Evolutionary conservation across 768 basidiomycete species (phyloP).

Genomic region (Leccinum longicurvipes): DNA sequence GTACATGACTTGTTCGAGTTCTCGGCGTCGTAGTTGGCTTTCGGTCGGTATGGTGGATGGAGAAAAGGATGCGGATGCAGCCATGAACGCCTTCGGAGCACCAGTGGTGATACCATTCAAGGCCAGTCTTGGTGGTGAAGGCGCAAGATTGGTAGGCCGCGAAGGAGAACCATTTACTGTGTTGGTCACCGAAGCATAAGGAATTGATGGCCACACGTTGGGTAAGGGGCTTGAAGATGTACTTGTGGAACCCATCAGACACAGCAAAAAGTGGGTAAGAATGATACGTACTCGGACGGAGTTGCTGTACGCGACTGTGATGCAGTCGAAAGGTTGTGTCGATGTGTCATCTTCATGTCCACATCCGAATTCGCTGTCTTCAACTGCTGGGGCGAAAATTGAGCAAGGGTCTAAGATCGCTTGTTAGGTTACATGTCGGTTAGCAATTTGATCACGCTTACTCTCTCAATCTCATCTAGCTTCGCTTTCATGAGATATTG

Average conservation of each 20-base stretch:
- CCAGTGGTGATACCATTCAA: constrained; percentile 67
- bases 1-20: constrained; percentile 50
- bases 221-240: constrained; percentile 9
- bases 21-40: constrained; percentile 47
- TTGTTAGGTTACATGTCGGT: constrained; percentile 10
- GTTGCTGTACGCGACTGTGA: constrained; percentile 10
- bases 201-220: constrained; percentile 43
- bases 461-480: constrained; percentile 79
- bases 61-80: constrained; percentile 18
- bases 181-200: constrained; percentile 36
- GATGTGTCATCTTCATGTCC: constrained; percentile 21
- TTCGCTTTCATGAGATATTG: constrained; percentile 72
- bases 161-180: constrained; percentile 19
- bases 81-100: constrained; percentile 47
- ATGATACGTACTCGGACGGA: constrained; percentile 20
- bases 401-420: constrained; percentile 51
- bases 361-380: constrained; percentile 21
- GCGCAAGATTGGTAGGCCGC: constrained; percentile 30
- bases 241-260: constrained; percentile 12
- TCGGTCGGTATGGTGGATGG: constrained; percentile 38
- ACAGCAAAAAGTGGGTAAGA: constrained; percentile 3
- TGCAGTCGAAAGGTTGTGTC: constrained; percentile 9
- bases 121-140: constrained; percentile 60
- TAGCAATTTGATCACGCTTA: constrained; percentile 23
- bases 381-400: constrained; percentile 57